Base-by-base conservation (phyloP, 75 land plant genomes). In the Pseudotsuga menziesii region DNA sequence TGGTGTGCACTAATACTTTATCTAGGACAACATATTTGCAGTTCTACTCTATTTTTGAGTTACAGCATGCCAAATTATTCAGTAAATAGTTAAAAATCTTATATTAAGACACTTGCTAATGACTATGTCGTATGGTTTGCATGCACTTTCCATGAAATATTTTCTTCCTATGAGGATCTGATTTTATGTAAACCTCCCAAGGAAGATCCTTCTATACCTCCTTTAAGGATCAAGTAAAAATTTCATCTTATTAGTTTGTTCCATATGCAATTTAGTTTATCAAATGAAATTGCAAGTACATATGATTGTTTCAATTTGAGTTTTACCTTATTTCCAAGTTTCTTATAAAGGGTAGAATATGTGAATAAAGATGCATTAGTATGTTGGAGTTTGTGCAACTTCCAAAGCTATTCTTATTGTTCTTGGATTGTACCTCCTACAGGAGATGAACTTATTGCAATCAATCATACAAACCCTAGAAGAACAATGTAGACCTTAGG, bases 191-290 rank as follows among this genome's bases (percentile, higher is more conserved):
- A 76, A 63, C 66, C 79, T 23, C 75, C 87, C 56, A 94, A 96
- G 75, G 93, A 88, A 66, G 98, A 96, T 72, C 86, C 93, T 62
- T 81, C 88, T 32, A 86, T 92, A 73, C 90, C 99, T 70, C 92
- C 92, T 17, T 82, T 91, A 77, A 92, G 93, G 77, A 76, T 90
- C 76, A 94, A 96, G 98, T 96, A 88, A 70, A 89, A 63, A 39
- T 54, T 66, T 78, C 27, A 56, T 78, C 36, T 61, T 76, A 44
- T 55, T 62, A 36, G 4, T 56, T 15, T 78, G 19, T 57, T 8
- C 57, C 36, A 58, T 35, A 36, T 44, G 23, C 9, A 36, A n/a
- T 69, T n/a, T 69, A 13, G 36, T 57, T n/a, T 3, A 60, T 54
- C n/a, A 19, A 41, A 9, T 69, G 23, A 3, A 69, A 69, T 19